phyloP scores from a whole-genome alignment of 164 flowering plant genomes.

The Sedum album region DNA sequence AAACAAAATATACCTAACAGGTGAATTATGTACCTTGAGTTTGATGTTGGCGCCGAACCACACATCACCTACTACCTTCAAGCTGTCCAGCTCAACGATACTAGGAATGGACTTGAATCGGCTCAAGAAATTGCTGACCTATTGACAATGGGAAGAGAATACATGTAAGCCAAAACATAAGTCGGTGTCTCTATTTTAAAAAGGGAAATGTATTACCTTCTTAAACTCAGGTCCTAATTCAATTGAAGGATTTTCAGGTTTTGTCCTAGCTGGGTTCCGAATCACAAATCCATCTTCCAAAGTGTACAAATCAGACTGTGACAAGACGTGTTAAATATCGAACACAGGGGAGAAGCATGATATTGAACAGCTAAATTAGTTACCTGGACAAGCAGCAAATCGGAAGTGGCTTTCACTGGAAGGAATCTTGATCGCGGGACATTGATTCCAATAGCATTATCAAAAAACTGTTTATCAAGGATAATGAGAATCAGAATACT shows the following conservation, averaged over 20 bases:
- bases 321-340: neutral
- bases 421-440: constrained; percentile 10
- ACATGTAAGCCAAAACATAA: neutral
- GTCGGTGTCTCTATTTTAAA: neutral
- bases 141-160: constrained; percentile 9
- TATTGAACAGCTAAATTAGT: neutral
- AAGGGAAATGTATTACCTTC: constrained; percentile 41
- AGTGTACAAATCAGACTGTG: constrained; percentile 96
- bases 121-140: constrained; percentile 71
- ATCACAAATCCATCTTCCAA: constrained; percentile 56
- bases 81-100: constrained; percentile 78
- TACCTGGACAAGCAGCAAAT: constrained; percentile 11
- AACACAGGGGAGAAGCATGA: neutral
- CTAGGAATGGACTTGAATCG: constrained; percentile 96
- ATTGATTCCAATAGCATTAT: constrained; percentile 10
- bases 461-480: constrained; percentile 5
- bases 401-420: constrained; percentile 10
- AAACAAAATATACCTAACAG: neutral
- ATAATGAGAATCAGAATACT: neutral
- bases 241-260: constrained; percentile 76
- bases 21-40: constrained; percentile 59
- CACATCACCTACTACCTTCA: constrained; percentile 91
- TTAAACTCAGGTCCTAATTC: constrained; percentile 94
- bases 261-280: constrained; percentile 59
- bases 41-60: constrained; percentile 75